phyloP scores from a whole-genome alignment of 2,329 filamentous ascomycete genomes.

The Stachybotrys chlorohalonatus region DNA sequence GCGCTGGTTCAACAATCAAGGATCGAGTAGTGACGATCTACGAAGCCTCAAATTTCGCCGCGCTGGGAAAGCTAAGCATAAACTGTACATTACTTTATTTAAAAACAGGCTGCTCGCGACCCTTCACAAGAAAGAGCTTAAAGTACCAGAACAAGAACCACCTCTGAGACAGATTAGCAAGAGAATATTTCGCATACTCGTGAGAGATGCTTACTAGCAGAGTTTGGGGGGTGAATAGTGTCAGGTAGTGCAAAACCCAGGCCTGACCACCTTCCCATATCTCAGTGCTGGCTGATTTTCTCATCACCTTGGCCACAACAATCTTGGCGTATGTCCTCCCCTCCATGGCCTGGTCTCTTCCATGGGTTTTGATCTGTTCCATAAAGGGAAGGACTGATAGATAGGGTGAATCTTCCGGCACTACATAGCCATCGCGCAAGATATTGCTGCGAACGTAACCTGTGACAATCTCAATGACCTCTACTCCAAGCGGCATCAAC shows the following conservation, averaged over 20 bases:
- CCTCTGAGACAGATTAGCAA: too few species aligned
- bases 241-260: slow-evolving; percentile 1
- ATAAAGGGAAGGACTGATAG: slow-evolving; percentile 2
- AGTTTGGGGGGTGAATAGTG: background rate
- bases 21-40: too few species aligned
- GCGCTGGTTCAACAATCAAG: too few species aligned
- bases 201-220: too few species aligned
- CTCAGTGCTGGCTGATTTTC: background rate
- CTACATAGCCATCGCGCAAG: slow-evolving; percentile 3
- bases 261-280: slow-evolving; percentile 5
- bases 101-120: too few species aligned
- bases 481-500: slow-evolving; percentile 3
- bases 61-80: too few species aligned
- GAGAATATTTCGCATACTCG: too few species aligned
- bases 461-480: slow-evolving; percentile 6
- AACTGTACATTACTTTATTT: too few species aligned
- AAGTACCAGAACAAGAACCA: too few species aligned
- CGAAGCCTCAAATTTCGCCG: too few species aligned
- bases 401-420: slow-evolving; percentile 3
- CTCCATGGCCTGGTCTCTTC: slow-evolving; percentile 3
- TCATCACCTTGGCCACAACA: slow-evolving; percentile 3
- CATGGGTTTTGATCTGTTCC: slow-evolving; percentile 2
- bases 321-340: slow-evolving; percentile 2
- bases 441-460: slow-evolving; percentile 6
- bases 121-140: too few species aligned